Percentiles rank a stretch among this genome's conserved stretches.
Evolutionary conservation across 2,329 filamentous ascomycete genomes (phyloP).

Genomic region (Neonectria punicea): DNA sequence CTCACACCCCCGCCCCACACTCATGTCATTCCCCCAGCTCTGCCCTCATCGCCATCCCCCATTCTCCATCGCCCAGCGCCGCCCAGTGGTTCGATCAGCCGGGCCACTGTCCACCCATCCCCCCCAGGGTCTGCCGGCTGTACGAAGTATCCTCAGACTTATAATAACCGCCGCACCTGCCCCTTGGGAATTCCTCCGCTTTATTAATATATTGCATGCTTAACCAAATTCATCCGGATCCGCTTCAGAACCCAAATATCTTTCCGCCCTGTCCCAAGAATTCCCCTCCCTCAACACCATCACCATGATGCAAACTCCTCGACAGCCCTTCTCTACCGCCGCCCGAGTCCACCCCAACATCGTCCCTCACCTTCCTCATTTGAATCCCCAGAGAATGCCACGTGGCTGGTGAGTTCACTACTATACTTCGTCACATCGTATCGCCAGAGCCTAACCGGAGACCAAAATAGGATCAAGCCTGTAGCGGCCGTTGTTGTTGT

Average conservation of each 20-base stretch:
- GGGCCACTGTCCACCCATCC: slow-evolving; percentile 1
- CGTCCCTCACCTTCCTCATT: slow-evolving; percentile 41
- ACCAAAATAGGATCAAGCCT: slow-evolving; percentile 45
- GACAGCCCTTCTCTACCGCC: slow-evolving; percentile 43
- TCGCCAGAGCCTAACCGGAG: slow-evolving; percentile 8
- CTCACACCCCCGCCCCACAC: slow-evolving; percentile 18
- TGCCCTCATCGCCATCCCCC: slow-evolving; percentile 9
- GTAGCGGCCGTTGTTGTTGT: slow-evolving; percentile 46
- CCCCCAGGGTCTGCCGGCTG: background rate
- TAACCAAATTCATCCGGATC: slow-evolving; percentile 1
- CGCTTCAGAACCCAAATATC: slow-evolving; percentile 6
- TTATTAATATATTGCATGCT: slow-evolving; percentile 1
- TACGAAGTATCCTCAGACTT: slow-evolving; percentile 3
- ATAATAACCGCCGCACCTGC: slow-evolving; percentile 26
- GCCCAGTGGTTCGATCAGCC: slow-evolving; percentile 29
- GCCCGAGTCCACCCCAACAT: slow-evolving; percentile 44
- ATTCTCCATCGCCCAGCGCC: slow-evolving; percentile 15
- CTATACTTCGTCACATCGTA: background rate
- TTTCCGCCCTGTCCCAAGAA: background rate
- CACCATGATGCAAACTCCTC: slow-evolving; percentile 38
- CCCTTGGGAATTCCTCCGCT: background rate
- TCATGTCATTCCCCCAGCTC: background rate
- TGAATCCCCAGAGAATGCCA: slow-evolving; percentile 40
- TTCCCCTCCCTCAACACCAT: slow-evolving; percentile 1
- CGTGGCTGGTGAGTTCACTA: slow-evolving; percentile 36